A percentile compares a stretch with the other conserved stretches of the same genome.
phyloP scores from a whole-genome alignment of 2,329 filamentous ascomycete genomes.

The Aspergillus amoenus region DNA sequence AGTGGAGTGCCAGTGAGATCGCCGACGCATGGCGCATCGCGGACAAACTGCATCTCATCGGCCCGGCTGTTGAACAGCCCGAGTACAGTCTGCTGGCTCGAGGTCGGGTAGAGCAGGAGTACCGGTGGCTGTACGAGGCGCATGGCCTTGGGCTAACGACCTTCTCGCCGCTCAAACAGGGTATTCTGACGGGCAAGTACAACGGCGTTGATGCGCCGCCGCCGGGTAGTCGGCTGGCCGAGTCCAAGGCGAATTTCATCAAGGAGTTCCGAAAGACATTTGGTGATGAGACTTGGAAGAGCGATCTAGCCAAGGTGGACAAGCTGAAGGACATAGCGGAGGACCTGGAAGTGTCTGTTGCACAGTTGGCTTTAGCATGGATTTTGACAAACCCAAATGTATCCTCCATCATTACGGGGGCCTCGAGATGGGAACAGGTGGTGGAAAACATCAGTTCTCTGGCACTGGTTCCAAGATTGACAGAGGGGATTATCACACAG shows the following conservation, averaged over 20 bases:
- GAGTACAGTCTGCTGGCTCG: slow-evolving; percentile 65
- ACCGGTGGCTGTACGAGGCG: slow-evolving; percentile 59
- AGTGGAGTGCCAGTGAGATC: slow-evolving; percentile 69
- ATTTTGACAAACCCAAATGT: slow-evolving; percentile 60
- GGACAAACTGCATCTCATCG: slow-evolving; percentile 61
- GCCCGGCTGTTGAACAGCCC: slow-evolving; percentile 56
- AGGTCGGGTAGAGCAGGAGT: slow-evolving; percentile 63
- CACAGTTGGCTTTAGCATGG: slow-evolving; percentile 60
- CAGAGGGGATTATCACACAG: too few relatives aligned
- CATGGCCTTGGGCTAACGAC: slow-evolving; percentile 63
- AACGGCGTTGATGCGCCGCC: slow-evolving; percentile 58
- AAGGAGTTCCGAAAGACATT: too few relatives aligned
- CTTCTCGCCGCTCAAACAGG: slow-evolving; percentile 62
- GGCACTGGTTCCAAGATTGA: too few relatives aligned
- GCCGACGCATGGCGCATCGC: slow-evolving; percentile 62
- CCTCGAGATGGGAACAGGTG: slow-evolving; percentile 46
- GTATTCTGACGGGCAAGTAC: slow-evolving; percentile 68
- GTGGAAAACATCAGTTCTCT: slow-evolving; percentile 30
- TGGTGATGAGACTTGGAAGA: slow-evolving; percentile 43
- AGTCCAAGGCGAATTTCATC: slow-evolving; percentile 57
- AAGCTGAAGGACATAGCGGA: slow-evolving; percentile 16
- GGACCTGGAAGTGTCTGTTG: slow-evolving; percentile 52
- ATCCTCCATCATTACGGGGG: slow-evolving; percentile 42
- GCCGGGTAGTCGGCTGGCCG: slow-evolving; percentile 57
- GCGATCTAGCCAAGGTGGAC: slow-evolving; percentile 32